Percentiles rank a stretch among this genome's conserved stretches.
These are phyloP conservation scores for Amaranthus palmeri DNA, from an alignment of 148 eudicot genomes.

Conservation along the genomic window DNA sequence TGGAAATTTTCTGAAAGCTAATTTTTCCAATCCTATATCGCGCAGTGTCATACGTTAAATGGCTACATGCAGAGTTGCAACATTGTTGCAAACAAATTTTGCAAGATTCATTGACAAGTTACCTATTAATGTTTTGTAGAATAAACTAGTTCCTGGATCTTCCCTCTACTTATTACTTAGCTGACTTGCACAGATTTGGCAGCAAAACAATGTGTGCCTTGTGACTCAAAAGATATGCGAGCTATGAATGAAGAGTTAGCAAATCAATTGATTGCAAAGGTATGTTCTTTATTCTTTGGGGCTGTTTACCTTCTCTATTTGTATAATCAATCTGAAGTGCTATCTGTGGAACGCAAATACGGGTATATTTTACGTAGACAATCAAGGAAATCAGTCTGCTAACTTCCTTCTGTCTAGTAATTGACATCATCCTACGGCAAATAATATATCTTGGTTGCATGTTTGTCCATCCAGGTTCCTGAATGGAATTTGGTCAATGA, in stretches of 20 bases:
- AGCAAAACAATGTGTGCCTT: slow-evolving; percentile 84
- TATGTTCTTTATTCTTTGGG: slow-evolving; percentile 21
- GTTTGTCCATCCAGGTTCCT: slow-evolving; percentile 51
- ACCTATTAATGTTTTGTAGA: neutral
- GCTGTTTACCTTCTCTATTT: slow-evolving; percentile 2
- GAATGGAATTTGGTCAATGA: slow-evolving; percentile 70
- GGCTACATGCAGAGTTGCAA: too few relatives aligned
- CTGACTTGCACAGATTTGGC: slow-evolving; percentile 52
- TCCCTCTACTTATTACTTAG: neutral
- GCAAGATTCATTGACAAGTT: neutral
- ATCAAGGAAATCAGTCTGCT: neutral
- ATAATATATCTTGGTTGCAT: neutral
- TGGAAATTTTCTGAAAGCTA: neutral
- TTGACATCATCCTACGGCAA: neutral
- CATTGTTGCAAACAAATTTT: neutral
- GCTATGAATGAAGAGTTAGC: slow-evolving; percentile 79
- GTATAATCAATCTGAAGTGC: neutral
- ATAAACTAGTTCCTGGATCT: neutral
- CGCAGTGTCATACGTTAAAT: too few relatives aligned
- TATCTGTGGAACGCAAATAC: neutral
- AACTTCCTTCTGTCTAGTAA: slow-evolving; percentile 1
- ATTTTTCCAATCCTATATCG: neutral
- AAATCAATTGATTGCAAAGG: slow-evolving; percentile 49
- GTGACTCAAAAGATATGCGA: slow-evolving; percentile 60
- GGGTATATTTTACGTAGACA: neutral